Evolutionary conservation across 441 rosid species (phyloP), one percentile per base, ranked within the genome.

Genomic region (Gossypium laxum): DNA sequence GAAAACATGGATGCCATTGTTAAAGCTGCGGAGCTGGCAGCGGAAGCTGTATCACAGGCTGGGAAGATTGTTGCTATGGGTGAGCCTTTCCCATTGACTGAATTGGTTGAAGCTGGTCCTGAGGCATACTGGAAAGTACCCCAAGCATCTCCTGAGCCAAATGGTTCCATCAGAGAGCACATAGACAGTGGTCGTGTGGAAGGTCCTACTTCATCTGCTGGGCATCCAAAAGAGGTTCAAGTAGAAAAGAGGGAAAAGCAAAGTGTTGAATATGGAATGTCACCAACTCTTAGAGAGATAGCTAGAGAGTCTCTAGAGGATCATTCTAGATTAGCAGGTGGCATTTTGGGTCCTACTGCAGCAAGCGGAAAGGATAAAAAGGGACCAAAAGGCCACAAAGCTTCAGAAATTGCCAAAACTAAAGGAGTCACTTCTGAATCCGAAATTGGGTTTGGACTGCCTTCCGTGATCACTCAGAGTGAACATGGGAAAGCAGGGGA

Each of bases 11-110:
- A 91, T 80, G 91, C 98, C 28, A 85, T 92, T 73, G 88, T 95
- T 34, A 91, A 84, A 82, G 99, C 99, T 81, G 99, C 99, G 41
- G 97, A 92, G 79, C 78, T 92, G 79, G 97, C 99, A 73, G 91
- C 93, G 5, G 96, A 88, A 74, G 98, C 99, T 41, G 96, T 92
- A 64, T 86, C 95, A 47, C 98, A 91, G 81, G 98, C 97, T 75
- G 97, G 99, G 75, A 88, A 84, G 78, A 84, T 95, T 78, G 98
- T 89, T 73, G 88, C 93, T 4, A 84, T 92, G 96, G 95, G 93
- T 21, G 95, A 87, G 70, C 88, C 90, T 73, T 77, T 86, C 69
- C 76, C 86, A 58, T 82, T 92, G 80, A 76, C 74, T 73, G 84
- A 87, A 79, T 85, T 91, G 55, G 85, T 84, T 28, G 88, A 88